A percentile compares a stretch with the other conserved stretches of the same genome.
Conservation (phyloP, 176 grass and related monocot species). For the Elaeis guineensis region DNA sequence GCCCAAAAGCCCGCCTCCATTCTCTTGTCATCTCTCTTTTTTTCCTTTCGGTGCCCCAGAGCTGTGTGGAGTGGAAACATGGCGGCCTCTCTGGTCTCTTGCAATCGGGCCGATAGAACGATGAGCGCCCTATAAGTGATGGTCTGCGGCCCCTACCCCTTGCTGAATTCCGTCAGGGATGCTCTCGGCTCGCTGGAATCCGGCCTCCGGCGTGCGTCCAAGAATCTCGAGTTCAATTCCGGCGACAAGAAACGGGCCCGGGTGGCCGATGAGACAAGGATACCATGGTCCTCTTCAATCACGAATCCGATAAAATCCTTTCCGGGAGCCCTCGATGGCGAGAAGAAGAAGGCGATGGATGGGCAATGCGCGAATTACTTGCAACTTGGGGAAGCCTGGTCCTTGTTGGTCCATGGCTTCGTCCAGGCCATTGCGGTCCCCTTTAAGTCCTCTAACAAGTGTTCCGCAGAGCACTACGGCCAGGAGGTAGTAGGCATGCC, state of each 20-base stretch:
- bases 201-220: conserved; percentile 10
- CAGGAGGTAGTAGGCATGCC: conserved; percentile 3
- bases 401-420: conserved; percentile 42
- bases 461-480: conserved; percentile 34
- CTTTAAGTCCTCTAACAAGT: conserved; percentile 48
- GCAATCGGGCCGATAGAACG: too few relatives aligned
- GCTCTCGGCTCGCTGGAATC: conserved; percentile 29
- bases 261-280: conserved; percentile 8
- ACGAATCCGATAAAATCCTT: conserved; percentile 21
- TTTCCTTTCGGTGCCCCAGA: too few relatives aligned
- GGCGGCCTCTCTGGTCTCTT: too few relatives aligned
- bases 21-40: too few relatives aligned
- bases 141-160: conserved; percentile 18
- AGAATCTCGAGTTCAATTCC: conserved; percentile 9
- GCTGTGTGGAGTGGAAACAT: too few relatives aligned
- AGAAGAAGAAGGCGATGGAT: conserved; percentile 14
- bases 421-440: conserved; percentile 46
- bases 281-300: not conserved
- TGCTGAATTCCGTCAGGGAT: conserved; percentile 29
- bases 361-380: conserved; percentile 44
- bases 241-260: not conserved
- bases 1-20: too few relatives aligned
- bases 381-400: conserved; percentile 37
- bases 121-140: not conserved
- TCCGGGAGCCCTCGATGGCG: conserved; percentile 5